phyloP scores from a whole-genome alignment of 495 filamentous ascomycete genomes.

The Delitschia confertaspora region DNA sequence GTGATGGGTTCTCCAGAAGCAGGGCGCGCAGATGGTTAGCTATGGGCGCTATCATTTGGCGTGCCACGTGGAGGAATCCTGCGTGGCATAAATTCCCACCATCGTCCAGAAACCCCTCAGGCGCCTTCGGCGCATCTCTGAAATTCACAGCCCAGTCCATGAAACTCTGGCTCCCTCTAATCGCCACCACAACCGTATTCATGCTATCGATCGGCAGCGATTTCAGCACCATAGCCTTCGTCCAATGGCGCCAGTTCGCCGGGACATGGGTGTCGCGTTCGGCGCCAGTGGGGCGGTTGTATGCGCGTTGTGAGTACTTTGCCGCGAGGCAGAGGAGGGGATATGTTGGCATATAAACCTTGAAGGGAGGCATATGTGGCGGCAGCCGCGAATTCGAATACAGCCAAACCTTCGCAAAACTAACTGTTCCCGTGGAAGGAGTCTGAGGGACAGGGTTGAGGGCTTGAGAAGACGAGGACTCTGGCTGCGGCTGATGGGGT shows the following conservation, averaged over 20 bases:
- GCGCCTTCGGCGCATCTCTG: constrained; percentile 52
- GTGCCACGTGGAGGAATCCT: constrained; percentile 66
- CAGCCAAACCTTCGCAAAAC: constrained; percentile 64
- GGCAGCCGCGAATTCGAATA: constrained; percentile 75
- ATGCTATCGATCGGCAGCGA: constrained; percentile 64
- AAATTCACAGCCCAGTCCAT: constrained; percentile 82
- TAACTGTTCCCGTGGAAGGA: constrained; percentile 30
- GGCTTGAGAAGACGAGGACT: background rate
- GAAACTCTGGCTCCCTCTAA: constrained; percentile 67
- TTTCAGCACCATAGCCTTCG: constrained; percentile 79
- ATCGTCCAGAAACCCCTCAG: constrained; percentile 64
- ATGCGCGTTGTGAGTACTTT: constrained; percentile 62
- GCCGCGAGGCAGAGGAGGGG: constrained; percentile 66
- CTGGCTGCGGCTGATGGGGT: constrained; percentile 6
- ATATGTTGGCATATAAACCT: constrained; percentile 60
- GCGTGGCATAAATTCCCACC: constrained; percentile 65
- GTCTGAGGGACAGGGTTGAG: constrained; percentile 8
- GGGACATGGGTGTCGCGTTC: constrained; percentile 57
- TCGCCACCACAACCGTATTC: constrained; percentile 70
- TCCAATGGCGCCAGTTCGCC: constrained; percentile 59
- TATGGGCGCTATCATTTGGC: constrained; percentile 63
- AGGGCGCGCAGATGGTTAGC: constrained; percentile 57
- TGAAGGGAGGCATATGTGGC: constrained; percentile 52
- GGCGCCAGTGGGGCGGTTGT: constrained; percentile 45
- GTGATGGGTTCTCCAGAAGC: constrained; percentile 58